Base-by-base conservation (phyloP, 441 rosid species). In the Populus hybrid region DNA sequence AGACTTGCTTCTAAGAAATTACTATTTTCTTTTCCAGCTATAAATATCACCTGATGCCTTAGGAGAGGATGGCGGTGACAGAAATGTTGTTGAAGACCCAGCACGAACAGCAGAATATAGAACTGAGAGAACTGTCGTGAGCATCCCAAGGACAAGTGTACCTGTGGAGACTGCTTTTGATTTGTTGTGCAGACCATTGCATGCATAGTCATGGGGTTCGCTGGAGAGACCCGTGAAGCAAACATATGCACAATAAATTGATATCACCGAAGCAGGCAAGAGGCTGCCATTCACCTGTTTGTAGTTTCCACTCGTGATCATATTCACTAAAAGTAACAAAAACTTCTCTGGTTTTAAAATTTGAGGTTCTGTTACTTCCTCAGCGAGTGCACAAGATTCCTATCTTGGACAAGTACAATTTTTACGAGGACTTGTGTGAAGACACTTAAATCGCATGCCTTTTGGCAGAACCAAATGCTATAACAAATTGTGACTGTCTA, bases 201-300 rank as follows among this genome's bases (percentile, higher is more conserved):
- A 96, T 10, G 28, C 96, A 65, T 94, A 96, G 73, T 82, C 90
- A 75, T 83, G 92, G 10, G 99, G 99, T 85, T 96, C 99, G 69
- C 98, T 91, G 18, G 99, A 92, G 77, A 96, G 99, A 76, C 93
- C 99, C 73, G 97, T 96, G 86, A 82, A 96, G 90, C 99, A 96
- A 77, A 96, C 91, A 83, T 96, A 93, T 70, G 97, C 96, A 86
- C 98, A 94, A 75, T 96, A 96, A 73, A 92, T 85, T 4, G 99
- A 91, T 85, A 94, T 86, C 80, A 96, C 94, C 1, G 98, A 91
- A 69, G 99, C 98, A n/a, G 99, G 99, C 88, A 96, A 88, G 75
- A 96, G 98, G 87, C 99, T 96, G 57, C 99, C 99, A 72, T 93
- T 96, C 67, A 96, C 92, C 97, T 92, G 86, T 68, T 76, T 72